Percentiles rank a stretch among this genome's conserved stretches.
Evolutionary conservation across 257 asterid genomes (phyloP).

Genomic region (Capsicum chinense): DNA sequence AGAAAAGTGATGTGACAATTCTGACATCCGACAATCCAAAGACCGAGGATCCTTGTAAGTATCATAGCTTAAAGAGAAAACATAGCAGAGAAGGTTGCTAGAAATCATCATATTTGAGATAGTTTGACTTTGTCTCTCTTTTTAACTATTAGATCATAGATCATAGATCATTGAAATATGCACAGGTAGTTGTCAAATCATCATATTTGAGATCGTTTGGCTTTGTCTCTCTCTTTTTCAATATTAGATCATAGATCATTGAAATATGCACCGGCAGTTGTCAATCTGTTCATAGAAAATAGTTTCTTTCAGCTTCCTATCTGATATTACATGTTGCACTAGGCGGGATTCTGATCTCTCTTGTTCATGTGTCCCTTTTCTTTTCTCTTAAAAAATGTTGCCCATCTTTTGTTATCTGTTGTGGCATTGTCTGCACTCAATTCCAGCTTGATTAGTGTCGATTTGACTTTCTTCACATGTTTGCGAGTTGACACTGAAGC

Average conservation of each 20-base stretch:
- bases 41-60: constrained; percentile 93
- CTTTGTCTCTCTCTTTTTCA: constrained; percentile 9
- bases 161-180: neutral
- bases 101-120: neutral
- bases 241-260: neutral
- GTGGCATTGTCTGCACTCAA: constrained; percentile 8
- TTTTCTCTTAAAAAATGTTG: neutral
- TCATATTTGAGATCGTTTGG: neutral
- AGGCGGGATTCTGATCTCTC: neutral
- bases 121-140: neutral
- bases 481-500: constrained; percentile 15
- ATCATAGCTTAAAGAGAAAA: constrained; percentile 13
- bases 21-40: constrained; percentile 90
- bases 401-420: neutral
- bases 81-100: neutral
- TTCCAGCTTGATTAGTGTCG: neutral
- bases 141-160: constrained; percentile 14
- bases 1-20: constrained; percentile 85
- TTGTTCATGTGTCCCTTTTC: neutral
- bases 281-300: neutral
- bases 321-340: neutral
- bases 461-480: neutral
- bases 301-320: neutral
- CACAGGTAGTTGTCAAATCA: neutral
- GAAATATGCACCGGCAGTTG: neutral